phyloP scores from a whole-genome alignment of 1,284 basidiomycete species.

The Macrocybe sp. region DNA sequence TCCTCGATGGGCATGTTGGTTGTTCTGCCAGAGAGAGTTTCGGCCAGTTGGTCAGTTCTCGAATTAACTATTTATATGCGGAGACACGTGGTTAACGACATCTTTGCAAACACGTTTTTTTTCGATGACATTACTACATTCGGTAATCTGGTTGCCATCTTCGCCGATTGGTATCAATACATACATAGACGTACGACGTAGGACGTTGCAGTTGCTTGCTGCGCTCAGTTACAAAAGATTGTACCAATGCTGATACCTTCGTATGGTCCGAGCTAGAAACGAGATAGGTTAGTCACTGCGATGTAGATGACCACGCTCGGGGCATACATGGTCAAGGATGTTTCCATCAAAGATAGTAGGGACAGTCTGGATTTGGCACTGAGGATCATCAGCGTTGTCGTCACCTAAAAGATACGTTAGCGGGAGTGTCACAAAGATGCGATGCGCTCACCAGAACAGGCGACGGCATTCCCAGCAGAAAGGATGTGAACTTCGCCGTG shows the following conservation, averaged over 20 bases:
- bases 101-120: no score
- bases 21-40: no score
- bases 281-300: slow-evolving; percentile 1
- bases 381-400: slow-evolving; percentile 42
- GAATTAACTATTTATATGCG: no score
- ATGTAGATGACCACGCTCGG: neutral
- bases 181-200: no score
- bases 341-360: slow-evolving; percentile 38
- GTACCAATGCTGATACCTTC: slow-evolving; percentile 49
- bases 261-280: slow-evolving; percentile 42
- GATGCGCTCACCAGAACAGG: slow-evolving; percentile 30
- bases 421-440: neutral
- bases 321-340: slow-evolving; percentile 40
- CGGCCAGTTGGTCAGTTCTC: no score
- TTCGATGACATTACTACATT: no score
- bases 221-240: slow-evolving; percentile 34
- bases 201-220: no score
- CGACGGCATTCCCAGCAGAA: slow-evolving; percentile 28
- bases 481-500: slow-evolving; percentile 38
- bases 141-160: no score
- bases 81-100: no score
- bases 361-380: slow-evolving; percentile 41
- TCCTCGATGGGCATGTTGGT: slow-evolving; percentile 5
- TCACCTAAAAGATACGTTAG: slow-evolving; percentile 23
- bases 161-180: no score